Percentiles rank a stretch among this genome's conserved stretches.
These are phyloP conservation scores for Didymellaceae sp. DNA, from an alignment of 2,329 filamentous ascomycete genomes.

Conservation along the genomic window DNA sequence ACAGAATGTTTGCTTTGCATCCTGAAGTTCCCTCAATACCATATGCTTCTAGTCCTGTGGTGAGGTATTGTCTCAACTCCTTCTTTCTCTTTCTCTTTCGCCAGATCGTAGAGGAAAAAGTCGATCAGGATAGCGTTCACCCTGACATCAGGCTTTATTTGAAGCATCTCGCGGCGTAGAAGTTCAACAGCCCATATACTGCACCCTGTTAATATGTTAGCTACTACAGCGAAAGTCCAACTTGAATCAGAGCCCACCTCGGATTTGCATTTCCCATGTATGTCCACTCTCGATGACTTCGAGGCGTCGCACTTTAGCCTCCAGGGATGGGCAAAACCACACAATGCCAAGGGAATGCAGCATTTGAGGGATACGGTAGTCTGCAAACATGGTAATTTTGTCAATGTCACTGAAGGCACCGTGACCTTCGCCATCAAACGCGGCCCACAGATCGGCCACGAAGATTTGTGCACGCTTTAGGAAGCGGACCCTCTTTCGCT, in stretches of 20 bases:
- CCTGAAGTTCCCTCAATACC: constrained; percentile 78
- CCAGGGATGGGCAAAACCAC: constrained; percentile 80
- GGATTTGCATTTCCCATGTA: constrained; percentile 83
- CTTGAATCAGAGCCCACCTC: constrained; percentile 60
- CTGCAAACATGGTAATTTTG: constrained; percentile 98
- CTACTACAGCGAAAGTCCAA: background rate
- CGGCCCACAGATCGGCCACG: constrained; percentile 95
- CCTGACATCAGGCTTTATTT: constrained; percentile 70
- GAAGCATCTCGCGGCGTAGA: constrained; percentile 79
- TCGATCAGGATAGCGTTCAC: constrained; percentile 93
- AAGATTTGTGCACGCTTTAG: constrained; percentile 96
- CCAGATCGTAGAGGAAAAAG: constrained; percentile 94
- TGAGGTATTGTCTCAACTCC: constrained; percentile 66
- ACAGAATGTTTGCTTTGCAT: too few relatives aligned
- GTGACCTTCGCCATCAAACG: constrained; percentile 80
- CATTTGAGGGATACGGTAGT: constrained; percentile 96
- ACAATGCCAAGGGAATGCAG: constrained; percentile 82
- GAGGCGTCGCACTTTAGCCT: constrained; percentile 70
- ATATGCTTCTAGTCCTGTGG: constrained; percentile 90
- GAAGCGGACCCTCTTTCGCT: constrained; percentile 77
- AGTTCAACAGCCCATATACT: constrained; percentile 97
- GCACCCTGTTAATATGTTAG: constrained; percentile 63
- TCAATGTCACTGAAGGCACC: constrained; percentile 89
- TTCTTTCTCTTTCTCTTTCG: constrained; percentile 77
- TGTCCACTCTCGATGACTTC: constrained; percentile 73